A percentile compares a stretch with the other conserved stretches of the same genome.
Evolutionary conservation across 306 rosid species (phyloP).

Genomic region (Corylus avellana): DNA sequence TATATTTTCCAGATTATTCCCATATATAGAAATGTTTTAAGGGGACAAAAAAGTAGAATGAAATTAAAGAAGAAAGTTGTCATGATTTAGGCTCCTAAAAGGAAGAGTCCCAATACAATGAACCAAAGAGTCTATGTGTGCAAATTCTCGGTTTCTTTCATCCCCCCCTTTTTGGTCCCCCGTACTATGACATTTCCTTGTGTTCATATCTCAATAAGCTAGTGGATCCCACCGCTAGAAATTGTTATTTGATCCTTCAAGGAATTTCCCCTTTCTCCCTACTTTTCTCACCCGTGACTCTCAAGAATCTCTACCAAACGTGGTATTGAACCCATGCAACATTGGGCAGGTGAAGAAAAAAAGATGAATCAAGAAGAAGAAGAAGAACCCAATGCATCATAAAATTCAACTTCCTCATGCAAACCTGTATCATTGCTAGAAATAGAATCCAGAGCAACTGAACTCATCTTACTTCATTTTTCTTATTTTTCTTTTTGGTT

Average conservation of each 20-base stretch:
- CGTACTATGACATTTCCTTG: background rate
- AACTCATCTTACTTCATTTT: too few species aligned
- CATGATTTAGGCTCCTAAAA: too few species aligned
- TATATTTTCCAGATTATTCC: background rate
- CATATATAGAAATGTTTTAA: background rate
- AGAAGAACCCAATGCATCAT: background rate
- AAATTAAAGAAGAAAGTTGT: background rate
- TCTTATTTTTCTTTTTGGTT: too few species aligned
- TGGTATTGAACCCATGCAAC: background rate
- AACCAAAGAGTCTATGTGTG: background rate
- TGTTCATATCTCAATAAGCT: background rate
- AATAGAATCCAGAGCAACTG: background rate
- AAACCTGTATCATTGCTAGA: too few species aligned
- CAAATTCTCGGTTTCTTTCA: background rate
- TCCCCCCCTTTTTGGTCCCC: too few species aligned
- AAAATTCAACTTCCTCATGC: background rate
- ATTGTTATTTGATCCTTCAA: background rate
- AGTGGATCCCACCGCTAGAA: conserved; percentile 7
- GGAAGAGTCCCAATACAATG: background rate
- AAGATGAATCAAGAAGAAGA: background rate
- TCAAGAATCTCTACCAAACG: background rate
- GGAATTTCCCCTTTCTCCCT: background rate
- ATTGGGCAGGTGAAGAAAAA: background rate
- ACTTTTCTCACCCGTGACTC: background rate
- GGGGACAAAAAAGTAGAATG: background rate